Conservation (phyloP, 768 basidiomycete genomes). For the Tylopilus sp. region DNA sequence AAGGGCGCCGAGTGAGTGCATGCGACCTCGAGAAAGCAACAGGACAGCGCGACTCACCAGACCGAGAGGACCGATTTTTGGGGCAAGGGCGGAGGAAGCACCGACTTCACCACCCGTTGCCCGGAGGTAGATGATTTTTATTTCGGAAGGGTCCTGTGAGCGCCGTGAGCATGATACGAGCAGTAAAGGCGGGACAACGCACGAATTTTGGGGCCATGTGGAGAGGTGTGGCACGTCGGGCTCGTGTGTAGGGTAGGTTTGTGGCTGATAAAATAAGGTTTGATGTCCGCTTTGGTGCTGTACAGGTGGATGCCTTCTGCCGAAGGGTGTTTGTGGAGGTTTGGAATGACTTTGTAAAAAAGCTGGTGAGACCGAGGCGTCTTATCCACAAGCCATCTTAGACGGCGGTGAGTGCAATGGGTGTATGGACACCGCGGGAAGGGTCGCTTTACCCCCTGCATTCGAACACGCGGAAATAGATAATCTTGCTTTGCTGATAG, state of each 20-base stretch:
- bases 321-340: constrained; percentile 35
- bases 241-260: constrained; percentile 6
- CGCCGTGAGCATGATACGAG: constrained; percentile 3
- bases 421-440: constrained; percentile 69
- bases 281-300: constrained; percentile 49
- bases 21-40: neutral
- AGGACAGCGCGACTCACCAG: constrained; percentile 56
- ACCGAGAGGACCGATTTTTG: constrained; percentile 99
- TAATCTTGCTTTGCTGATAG: constrained; percentile 82
- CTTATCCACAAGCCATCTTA: constrained; percentile 24
- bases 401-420: constrained; percentile 60
- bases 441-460: constrained; percentile 74
- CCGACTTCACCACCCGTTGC: constrained; percentile 99
- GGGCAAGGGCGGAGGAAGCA: constrained; percentile 96
- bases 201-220: constrained; percentile 82
- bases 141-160: constrained; percentile 89
- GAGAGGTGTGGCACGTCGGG: constrained; percentile 4
- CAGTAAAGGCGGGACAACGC: constrained; percentile 20
- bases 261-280: constrained; percentile 49
- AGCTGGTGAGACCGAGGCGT: neutral
- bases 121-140: constrained; percentile 98
- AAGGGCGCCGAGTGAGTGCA: too few species aligned
- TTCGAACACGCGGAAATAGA: constrained; percentile 87
- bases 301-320: constrained; percentile 41
- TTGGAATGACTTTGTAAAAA: constrained; percentile 24